phyloP scores from a whole-genome alignment of 1,284 basidiomycete genomes.

The Rhodotorula sp. region DNA sequence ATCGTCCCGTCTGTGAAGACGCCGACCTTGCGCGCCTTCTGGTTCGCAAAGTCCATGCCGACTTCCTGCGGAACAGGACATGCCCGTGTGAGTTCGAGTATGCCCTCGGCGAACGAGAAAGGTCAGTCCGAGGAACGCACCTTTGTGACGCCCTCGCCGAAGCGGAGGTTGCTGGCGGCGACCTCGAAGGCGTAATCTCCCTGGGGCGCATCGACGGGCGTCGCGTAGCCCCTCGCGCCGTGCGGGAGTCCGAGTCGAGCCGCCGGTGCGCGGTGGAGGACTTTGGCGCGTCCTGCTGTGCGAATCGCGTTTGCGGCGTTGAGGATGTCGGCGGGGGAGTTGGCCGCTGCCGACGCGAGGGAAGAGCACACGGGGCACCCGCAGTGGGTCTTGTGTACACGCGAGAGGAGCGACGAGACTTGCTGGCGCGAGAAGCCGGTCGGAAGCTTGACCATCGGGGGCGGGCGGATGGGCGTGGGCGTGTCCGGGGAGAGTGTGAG shows the following conservation, averaged over 20 bases:
- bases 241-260: neutral
- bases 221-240: constrained; percentile 56
- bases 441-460: neutral
- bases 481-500: neutral
- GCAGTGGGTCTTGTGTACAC: constrained; percentile 32
- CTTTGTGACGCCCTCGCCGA: constrained; percentile 80
- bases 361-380: constrained; percentile 36
- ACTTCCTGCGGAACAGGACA: constrained; percentile 58
- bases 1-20: constrained; percentile 91
- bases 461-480: too few relatives aligned
- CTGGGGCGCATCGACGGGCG: constrained; percentile 64
- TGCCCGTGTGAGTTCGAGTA: neutral
- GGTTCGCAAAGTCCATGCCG: constrained; percentile 89
- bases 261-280: neutral
- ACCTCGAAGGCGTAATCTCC: constrained; percentile 98
- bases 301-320: constrained; percentile 35
- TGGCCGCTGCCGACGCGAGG: neutral
- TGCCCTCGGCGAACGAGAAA: neutral
- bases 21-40: constrained; percentile 81
- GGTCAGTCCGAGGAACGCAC: constrained; percentile 1
- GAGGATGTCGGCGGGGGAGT: constrained; percentile 26
- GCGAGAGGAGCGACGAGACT: constrained; percentile 4
- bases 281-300: constrained; percentile 18
- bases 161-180: constrained; percentile 65
- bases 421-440: neutral